Conservation (phyloP, 2,329 filamentous ascomycete genomes). For the Tolypocladium capitatum region DNA sequence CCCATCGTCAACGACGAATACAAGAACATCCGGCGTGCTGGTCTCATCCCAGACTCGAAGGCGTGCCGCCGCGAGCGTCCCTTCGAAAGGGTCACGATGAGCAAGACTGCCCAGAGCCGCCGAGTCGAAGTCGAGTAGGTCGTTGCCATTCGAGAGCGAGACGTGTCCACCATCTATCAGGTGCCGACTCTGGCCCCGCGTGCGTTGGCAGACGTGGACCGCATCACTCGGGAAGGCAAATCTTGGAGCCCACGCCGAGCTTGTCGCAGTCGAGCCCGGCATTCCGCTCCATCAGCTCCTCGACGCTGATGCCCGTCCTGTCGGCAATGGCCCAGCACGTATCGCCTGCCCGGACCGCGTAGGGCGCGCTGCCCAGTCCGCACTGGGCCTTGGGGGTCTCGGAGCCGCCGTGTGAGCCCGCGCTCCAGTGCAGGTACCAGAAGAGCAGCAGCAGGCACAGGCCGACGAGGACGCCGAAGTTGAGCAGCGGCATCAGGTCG, state of each 20-base stretch:
- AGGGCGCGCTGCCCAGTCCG: conserved; percentile 19
- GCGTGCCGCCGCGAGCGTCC: conserved; percentile 79
- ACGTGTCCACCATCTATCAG: conserved; percentile 85
- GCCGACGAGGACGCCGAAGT: conserved; percentile 41
- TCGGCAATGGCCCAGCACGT: conserved; percentile 41
- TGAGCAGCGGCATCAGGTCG: conserved; percentile 41
- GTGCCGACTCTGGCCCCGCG: conserved; percentile 59
- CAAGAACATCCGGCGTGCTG: conserved; percentile 68
- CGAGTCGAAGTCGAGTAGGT: conserved; percentile 79
- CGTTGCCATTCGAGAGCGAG: conserved; percentile 73
- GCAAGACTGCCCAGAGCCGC: conserved; percentile 82
- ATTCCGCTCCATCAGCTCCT: conserved; percentile 32
- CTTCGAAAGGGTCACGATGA: conserved; percentile 59
- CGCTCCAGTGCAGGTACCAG: conserved; percentile 29
- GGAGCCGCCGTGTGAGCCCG: conserved; percentile 6
- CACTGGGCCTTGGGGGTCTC: conserved; percentile 3
- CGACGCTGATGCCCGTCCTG: conserved; percentile 25
- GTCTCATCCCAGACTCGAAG: conserved; percentile 58
- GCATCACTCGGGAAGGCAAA: conserved; percentile 29
- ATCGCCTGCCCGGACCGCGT: conserved; percentile 31
- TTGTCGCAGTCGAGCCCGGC: conserved; percentile 31
- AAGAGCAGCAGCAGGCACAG: conserved; percentile 36
- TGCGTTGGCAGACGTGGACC: neutral
- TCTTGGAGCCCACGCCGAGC: conserved; percentile 24
- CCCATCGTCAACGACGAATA: conserved; percentile 55